Percentiles rank a stretch among this genome's conserved stretches.
These are phyloP conservation scores for Backusella psychrophila DNA, from an alignment of 192 early-diverging fungal genomes.

Conservation along the genomic window DNA sequence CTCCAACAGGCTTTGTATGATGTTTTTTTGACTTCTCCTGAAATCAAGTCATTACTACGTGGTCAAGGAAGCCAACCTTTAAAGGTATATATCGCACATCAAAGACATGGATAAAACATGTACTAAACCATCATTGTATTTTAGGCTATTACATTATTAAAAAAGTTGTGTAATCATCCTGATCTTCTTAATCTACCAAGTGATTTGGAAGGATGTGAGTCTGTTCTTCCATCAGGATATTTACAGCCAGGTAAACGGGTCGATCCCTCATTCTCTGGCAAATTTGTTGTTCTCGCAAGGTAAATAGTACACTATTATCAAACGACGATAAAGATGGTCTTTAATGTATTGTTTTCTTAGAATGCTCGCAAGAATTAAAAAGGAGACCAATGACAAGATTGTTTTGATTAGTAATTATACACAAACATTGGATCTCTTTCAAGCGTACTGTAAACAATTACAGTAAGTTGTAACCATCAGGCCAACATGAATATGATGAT, in stretches of 20 bases:
- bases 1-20: conserved; percentile 84
- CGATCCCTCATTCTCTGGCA: conserved; percentile 69
- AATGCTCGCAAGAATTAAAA: conserved; percentile 73
- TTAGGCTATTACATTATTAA: conserved; percentile 83
- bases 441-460: conserved; percentile 76
- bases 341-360: conserved; percentile 14
- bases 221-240: conserved; percentile 54
- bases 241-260: conserved; percentile 38
- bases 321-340: not conserved
- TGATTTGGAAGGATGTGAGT: conserved; percentile 59
- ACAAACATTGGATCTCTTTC: conserved; percentile 94
- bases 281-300: conserved; percentile 81
- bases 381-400: conserved; percentile 86
- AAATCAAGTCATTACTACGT: conserved; percentile 66
- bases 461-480: conserved; percentile 45
- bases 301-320: not conserved
- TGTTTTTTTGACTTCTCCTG: conserved; percentile 67
- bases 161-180: conserved; percentile 98
- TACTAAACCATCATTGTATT: not conserved
- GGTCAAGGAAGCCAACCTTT: conserved; percentile 83
- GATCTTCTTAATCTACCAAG: conserved; percentile 71
- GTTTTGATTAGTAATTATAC: conserved; percentile 99
- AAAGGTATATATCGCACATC: conserved; percentile 38
- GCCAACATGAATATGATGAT: not conserved
- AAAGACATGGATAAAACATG: not conserved